Percentiles rank a stretch among this genome's conserved stretches.
Conservation (phyloP, 1,284 basidiomycete species). For the Coriolopsis trogii region DNA sequence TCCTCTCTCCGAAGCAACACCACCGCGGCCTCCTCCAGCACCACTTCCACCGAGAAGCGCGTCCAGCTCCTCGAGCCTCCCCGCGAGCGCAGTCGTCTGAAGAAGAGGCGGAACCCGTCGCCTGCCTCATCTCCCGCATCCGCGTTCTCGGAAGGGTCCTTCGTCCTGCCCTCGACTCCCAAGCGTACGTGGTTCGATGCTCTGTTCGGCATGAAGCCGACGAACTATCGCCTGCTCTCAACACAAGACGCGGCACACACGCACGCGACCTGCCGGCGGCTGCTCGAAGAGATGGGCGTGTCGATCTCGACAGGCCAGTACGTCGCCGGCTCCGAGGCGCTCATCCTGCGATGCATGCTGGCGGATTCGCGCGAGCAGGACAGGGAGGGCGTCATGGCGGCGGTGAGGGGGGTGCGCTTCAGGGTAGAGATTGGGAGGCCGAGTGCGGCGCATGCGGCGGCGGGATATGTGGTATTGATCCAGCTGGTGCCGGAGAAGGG, state of each 20-base stretch:
- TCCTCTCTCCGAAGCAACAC: conserved; percentile 46
- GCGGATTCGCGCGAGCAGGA: conserved; percentile 54
- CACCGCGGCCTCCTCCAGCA: conserved; percentile 29
- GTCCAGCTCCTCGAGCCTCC: conserved; percentile 59
- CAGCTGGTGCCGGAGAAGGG: conserved; percentile 85
- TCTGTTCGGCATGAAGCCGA: conserved; percentile 86
- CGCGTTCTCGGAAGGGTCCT: conserved; percentile 44
- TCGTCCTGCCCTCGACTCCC: conserved; percentile 48
- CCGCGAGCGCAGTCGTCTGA: conserved; percentile 44
- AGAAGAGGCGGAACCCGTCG: conserved; percentile 41
- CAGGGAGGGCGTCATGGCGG: conserved; percentile 51
- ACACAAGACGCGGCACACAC: conserved; percentile 70
- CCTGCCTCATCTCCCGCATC: conserved; percentile 50
- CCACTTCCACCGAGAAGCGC: conserved; percentile 31
- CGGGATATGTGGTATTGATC: conserved; percentile 59
- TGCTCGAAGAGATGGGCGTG: conserved; percentile 76
- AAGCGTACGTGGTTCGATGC: conserved; percentile 88
- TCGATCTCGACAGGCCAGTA: conserved; percentile 58
- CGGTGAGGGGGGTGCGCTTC: conserved; percentile 73
- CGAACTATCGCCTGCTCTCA: conserved; percentile 66
- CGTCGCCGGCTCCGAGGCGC: conserved; percentile 22
- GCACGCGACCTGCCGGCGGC: conserved; percentile 69
- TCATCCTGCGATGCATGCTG: conserved; percentile 64
- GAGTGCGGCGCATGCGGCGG: conserved; percentile 44
- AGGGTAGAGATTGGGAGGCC: conserved; percentile 70